Evolutionary conservation across 257 asterid species (phyloP), one percentile per base, ranked within the genome.

Genomic region (Asclepias syriaca): DNA sequence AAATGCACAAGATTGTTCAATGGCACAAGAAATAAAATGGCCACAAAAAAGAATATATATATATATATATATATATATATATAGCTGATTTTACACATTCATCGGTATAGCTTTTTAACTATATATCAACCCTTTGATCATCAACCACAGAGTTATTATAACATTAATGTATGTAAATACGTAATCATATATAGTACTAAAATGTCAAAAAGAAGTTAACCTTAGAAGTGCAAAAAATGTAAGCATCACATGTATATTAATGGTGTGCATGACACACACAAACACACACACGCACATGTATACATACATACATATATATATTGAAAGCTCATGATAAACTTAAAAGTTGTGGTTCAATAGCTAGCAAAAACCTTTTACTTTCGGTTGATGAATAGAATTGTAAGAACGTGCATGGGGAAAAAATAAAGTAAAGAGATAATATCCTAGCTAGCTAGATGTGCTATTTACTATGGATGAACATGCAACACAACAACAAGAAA

Each of bases 11-110:
- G 40, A 40, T 57, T 34, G 67, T 22, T 57, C 68, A 40, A 54
- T n/a, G 37, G 57, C 68, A 49, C 69, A 50, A 51, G 49, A 32
- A 61, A 11, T n/a, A 22, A 22, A 70, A 53, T 29, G 72, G 64
- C 69, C 72, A 53, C 56, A 71, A 57, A 13, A 50, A 40, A 40
- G 40, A 3, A 4, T 14, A 50, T 3, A 50, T 29, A 40, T n/a
- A n/a, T n/a, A 39, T 22, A 29, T 29, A 29, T 29, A 29, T 29
- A 29, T 29, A 29, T 29, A 29, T 29, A 29, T 29, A 29, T 4
- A 8, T 2, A 14, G 39, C 54, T 70, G 74, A 54, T 37, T 55
- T 11, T 45, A n/a, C 49, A 55, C 53, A 8, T 43, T 6, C 1
- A 43, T 7, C 48, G 6, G 48, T 27, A 50, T 51, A 51, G 21